Evolutionary conservation across 768 basidiomycete species (phyloP), one percentile per base, ranked within the genome.

Genomic region (Leccinum subgranulosum): DNA sequence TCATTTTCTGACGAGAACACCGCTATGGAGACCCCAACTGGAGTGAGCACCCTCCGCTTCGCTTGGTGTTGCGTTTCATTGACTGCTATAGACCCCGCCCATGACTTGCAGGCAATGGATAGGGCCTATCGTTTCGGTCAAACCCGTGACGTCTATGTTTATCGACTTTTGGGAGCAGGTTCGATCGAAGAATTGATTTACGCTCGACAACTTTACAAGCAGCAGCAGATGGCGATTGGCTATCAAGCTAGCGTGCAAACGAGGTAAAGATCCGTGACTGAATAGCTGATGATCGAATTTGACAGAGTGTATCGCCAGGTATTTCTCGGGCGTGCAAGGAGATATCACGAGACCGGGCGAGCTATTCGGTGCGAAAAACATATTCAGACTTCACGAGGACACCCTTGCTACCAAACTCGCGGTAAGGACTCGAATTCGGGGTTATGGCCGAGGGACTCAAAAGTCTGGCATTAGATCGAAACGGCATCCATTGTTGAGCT

Each of bases 91-190:
- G 93, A 98, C 73, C 96, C 96, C 6, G 92, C 95, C 0, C 91
- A 97, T 64, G 96, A 99, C 69, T 74, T 98, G 8, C 96, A 93
- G 69, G 92, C 92, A 3, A 92, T 92, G 88, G 92, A 93, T 59
- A 81, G 84, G 54, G 91, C 90, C 1, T 94, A 88, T 68, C 84
- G 91, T 6, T 90, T 92, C 59, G 94, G 94, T 14, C 94, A 96
- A 71, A 85, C 81, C 1, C 86, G 92, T 19, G 87, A 94, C 64
- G 94, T 96, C 21, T 78, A 82, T 1, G 92, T 95, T 1, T 92
- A 85, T 65, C 83, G 94, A 34, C 78, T 96, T 7, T 77, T 96
- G 15, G 92, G 89, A 1, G 91, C 92, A 3, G 93, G 94, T 3
- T 90, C 91, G 7, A 79, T 94, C 12, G 92, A 94, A 65, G 92